phyloP scores from a whole-genome alignment of 2,329 filamentous ascomycete genomes.

The Fusarium clavum region DNA sequence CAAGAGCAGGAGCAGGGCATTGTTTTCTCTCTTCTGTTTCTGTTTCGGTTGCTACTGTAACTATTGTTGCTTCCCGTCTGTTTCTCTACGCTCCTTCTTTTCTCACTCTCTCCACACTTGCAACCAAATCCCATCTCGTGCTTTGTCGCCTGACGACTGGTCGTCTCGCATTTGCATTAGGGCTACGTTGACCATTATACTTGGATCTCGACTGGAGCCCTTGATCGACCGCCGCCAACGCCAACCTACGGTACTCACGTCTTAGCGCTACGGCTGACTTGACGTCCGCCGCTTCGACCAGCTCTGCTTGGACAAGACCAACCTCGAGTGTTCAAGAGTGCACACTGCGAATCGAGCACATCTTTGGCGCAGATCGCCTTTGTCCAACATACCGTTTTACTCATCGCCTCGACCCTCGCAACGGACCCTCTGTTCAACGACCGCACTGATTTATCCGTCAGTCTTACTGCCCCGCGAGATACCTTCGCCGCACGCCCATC shows the following conservation, averaged over 20 bases:
- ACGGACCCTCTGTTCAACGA: constrained; percentile 21
- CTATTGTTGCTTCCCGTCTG: constrained; percentile 33
- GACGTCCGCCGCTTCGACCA: constrained; percentile 40
- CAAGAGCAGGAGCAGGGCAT: constrained; percentile 23
- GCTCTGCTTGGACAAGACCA: constrained; percentile 24
- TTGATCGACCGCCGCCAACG: constrained; percentile 25
- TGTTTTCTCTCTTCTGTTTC: constrained; percentile 39
- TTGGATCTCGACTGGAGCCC: constrained; percentile 42
- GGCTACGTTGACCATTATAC: constrained; percentile 40
- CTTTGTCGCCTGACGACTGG: constrained; percentile 48
- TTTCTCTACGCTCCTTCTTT: constrained; percentile 48
- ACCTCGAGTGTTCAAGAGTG: constrained; percentile 22
- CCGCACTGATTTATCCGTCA: constrained; percentile 29
- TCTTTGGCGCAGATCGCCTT: constrained; percentile 29
- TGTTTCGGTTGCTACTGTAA: constrained; percentile 30
- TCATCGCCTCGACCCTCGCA: constrained; percentile 25
- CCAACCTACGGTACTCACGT: constrained; percentile 23
- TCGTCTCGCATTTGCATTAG: constrained; percentile 49
- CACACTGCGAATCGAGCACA: constrained; percentile 23
- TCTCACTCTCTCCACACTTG: constrained; percentile 35
- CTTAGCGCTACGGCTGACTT: constrained; percentile 46
- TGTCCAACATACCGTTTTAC: constrained; percentile 7
- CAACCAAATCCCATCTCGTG: constrained; percentile 25
- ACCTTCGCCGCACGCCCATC: constrained; percentile 34
- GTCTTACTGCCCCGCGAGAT: constrained; percentile 37